Base-by-base conservation (phyloP, 768 basidiomycete species). In the Phanerochaete sordida region DNA sequence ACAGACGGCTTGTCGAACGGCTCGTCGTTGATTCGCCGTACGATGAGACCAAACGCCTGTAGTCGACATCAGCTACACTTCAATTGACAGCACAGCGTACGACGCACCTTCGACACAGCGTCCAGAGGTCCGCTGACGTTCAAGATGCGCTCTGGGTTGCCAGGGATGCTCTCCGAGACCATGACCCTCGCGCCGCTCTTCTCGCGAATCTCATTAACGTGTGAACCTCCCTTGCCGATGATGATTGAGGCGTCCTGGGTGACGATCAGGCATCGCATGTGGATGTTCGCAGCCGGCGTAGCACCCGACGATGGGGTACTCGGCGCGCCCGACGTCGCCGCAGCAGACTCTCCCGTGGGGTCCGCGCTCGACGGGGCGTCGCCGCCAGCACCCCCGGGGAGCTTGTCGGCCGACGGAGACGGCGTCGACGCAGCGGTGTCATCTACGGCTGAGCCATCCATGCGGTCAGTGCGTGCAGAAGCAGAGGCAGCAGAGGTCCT, bases 201-300 rank as follows among this genome's bases (percentile, higher is more conserved):
- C 74, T 98, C 97, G 62, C 97, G 82, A 63, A 99, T 98, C 75
- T 99, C 97, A 68, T 97, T 98, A 66, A 99, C 95, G 76, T 98
- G 97, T 46, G 90, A 84, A 64, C 96, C 96, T 52, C 81, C 91
- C 75, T 94, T 93, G 37, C 97, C 97, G 65, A 99, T 99, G 78
- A 98, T 98, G 76, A 99, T 96, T 57, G 93, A 95, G 13, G 97
- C 97, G 75, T 99, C 97, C 76, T 98, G 95, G 11, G 97, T 98
- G 67, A 99, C 97, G 71, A 99, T 99, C 69, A 99, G 80, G 73
- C 94, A 95, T 48, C 96, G 87, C 94, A 99, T 96, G 69, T 95
- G 91, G 67, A 99, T 99, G 75, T 86, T 86, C 31, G 90, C 88
- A 19, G 91, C 85, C 26, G 86, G 76, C 2, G 84, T 72, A 11